phyloP scores from a whole-genome alignment of 164 flowering plant species.

The Protea cynaroides region DNA sequence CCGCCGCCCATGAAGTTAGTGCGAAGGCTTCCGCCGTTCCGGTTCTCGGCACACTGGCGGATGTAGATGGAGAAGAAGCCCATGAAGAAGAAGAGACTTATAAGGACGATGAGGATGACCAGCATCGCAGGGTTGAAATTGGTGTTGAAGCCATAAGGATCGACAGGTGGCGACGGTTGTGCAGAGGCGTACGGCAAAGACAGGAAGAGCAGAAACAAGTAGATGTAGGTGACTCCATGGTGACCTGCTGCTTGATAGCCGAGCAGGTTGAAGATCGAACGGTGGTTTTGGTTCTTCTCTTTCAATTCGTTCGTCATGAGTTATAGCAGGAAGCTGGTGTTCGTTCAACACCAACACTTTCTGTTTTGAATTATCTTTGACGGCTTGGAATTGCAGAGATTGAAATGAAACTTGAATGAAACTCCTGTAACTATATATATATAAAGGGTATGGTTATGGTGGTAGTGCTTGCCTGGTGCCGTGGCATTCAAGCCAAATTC shows the following conservation, averaged over 20 bases:
- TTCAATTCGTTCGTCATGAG: not conserved
- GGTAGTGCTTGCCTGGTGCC: too few relatives aligned
- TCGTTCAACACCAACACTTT: too few relatives aligned
- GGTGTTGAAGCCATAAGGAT: conserved; percentile 1
- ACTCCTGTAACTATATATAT: too few relatives aligned
- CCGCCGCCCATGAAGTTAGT: not conserved
- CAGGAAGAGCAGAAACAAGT: not conserved
- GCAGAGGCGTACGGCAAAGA: not conserved
- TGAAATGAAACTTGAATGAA: too few relatives aligned
- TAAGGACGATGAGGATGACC: conserved; percentile 23
- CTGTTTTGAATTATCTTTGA: too few relatives aligned
- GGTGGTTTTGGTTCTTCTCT: not conserved
- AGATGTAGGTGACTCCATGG: not conserved
- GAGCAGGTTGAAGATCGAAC: not conserved
- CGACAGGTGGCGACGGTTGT: not conserved
- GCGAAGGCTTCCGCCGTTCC: conserved; percentile 9
- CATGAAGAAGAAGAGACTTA: conserved; percentile 29
- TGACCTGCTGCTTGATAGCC: too few relatives aligned
- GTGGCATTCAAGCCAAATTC: too few relatives aligned
- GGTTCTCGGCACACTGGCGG: conserved; percentile 22
- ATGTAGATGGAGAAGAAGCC: conserved; percentile 30
- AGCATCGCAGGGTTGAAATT: conserved; percentile 27
- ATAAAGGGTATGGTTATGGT: too few relatives aligned
- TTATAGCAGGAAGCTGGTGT: too few relatives aligned
- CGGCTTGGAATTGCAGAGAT: too few relatives aligned